Conservation (phyloP, 2,329 filamentous ascomycete genomes). For the Cytospora chrysosperma region DNA sequence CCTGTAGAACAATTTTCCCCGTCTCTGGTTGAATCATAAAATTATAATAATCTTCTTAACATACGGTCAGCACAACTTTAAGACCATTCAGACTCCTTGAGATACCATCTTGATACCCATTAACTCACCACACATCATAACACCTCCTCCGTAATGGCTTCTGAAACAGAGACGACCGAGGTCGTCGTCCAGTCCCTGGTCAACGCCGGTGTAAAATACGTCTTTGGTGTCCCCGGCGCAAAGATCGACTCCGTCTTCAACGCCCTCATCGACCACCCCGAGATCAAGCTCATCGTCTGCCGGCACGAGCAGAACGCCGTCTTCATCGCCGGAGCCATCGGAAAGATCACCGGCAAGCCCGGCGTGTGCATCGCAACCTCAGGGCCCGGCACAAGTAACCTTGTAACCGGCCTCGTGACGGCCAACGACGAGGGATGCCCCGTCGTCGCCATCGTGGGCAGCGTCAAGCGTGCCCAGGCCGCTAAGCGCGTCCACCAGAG, state of each 20-base stretch:
- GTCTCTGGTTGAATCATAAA: no score
- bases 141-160: constrained; percentile 8
- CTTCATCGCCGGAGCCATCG: constrained; percentile 48
- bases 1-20: no score
- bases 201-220: constrained; percentile 42
- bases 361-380: constrained; percentile 48
- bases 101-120: background rate
- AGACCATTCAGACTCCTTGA: background rate
- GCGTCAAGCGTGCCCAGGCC: constrained; percentile 43
- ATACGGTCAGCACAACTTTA: background rate
- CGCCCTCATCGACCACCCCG: constrained; percentile 43
- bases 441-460: constrained; percentile 48
- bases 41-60: no score
- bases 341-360: constrained; percentile 44
- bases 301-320: constrained; percentile 51
- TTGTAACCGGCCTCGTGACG: constrained; percentile 46
- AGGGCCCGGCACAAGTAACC: constrained; percentile 46
- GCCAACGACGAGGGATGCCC: constrained; percentile 48
- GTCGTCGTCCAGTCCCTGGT: constrained; percentile 33
- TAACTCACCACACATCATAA: background rate
- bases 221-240: constrained; percentile 49
- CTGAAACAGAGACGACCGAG: constrained; percentile 30
- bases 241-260: constrained; percentile 50
- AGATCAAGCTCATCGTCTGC: constrained; percentile 47
- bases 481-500: constrained; percentile 48